These are phyloP conservation scores for Circinella minor DNA, from an alignment of 371 early-diverging fungal species.

Conservation along the genomic window DNA sequence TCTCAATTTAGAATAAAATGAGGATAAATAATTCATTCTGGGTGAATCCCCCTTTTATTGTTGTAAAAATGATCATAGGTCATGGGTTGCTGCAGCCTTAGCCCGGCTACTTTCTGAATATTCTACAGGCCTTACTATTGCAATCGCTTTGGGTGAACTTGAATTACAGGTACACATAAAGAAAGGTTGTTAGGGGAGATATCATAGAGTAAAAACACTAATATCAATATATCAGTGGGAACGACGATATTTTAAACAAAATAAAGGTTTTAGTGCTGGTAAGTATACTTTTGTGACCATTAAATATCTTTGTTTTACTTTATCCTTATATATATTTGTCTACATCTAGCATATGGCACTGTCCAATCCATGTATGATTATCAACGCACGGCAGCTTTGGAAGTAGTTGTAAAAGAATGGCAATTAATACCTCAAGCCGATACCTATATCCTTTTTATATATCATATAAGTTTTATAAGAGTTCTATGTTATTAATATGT, in stretches of 20 bases:
- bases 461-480: not conserved
- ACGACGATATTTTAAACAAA: slow-evolving; percentile 7
- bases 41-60: too few relatives aligned
- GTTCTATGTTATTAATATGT: not conserved
- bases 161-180: slow-evolving; percentile 19
- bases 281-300: not conserved
- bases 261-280: slow-evolving; percentile 12
- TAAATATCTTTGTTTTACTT: not conserved
- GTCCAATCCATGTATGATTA: slow-evolving; percentile 18
- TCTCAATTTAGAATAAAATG: not conserved
- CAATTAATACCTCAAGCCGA: slow-evolving; percentile 12
- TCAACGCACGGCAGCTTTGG: slow-evolving; percentile 14
- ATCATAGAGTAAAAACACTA: too few relatives aligned
- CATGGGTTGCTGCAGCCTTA: slow-evolving; percentile 28
- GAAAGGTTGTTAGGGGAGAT: not conserved
- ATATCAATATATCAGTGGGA: slow-evolving; percentile 21
- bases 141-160: slow-evolving; percentile 22
- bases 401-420: slow-evolving; percentile 20
- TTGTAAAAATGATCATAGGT: slow-evolving; percentile 14
- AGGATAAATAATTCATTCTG: too few relatives aligned
- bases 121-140: slow-evolving; percentile 22
- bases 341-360: slow-evolving; percentile 11
- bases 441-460: slow-evolving; percentile 20
- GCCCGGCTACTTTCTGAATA: slow-evolving; percentile 22
- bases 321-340: not conserved